Base-by-base conservation (phyloP, 352 stramenopile genomes). In the Phytophthora litchii region DNA sequence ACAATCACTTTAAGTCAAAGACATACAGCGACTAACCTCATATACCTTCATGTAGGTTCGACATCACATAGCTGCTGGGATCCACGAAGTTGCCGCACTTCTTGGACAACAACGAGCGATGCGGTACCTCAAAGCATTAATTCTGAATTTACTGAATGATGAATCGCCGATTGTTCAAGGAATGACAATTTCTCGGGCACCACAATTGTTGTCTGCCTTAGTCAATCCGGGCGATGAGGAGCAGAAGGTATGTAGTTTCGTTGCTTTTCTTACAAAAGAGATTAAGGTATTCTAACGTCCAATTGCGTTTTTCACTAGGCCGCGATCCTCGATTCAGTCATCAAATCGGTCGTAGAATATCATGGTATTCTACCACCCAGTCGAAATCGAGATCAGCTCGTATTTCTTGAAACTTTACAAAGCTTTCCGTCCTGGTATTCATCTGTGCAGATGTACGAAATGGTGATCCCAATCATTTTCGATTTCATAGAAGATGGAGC, bases 401-500 rank as follows among this genome's bases (percentile, higher is more conserved):
- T 66, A 19, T 86, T 92, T 57, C 67, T 94, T 32, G 74, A 89
- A 51, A 83, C 70, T 5, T 51, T 94, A 12, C 54, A 80, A 16
- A 68, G 75, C 17, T 87, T 93, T 36, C 78, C 78, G 11, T 56
- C 72, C 5, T 89, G 79, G 73, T 77, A 73, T 20, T 78, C 82
- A 11, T 76, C 77, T 6, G 49, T 70, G 10, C 82, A 91, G 41
- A 82, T 89, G 62, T 83, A 88, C 55, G 82, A 91, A 36, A 83
- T 82, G 63, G 67, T 91, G 32, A 82, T 88, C 20, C 85, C 85
- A 4, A 85, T 94, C 16, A 49, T 94, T 19, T 92, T 92, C 49
- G 85, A 90, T 32, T 65, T 91, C 3, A 82, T 92, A 38, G 84
- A 92, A 64, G 80, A 91, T 50, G 80, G 85, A 1, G 83, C 80